phyloP scores from a whole-genome alignment of 164 flowering plant genomes.

The Nymphaea colorata region DNA sequence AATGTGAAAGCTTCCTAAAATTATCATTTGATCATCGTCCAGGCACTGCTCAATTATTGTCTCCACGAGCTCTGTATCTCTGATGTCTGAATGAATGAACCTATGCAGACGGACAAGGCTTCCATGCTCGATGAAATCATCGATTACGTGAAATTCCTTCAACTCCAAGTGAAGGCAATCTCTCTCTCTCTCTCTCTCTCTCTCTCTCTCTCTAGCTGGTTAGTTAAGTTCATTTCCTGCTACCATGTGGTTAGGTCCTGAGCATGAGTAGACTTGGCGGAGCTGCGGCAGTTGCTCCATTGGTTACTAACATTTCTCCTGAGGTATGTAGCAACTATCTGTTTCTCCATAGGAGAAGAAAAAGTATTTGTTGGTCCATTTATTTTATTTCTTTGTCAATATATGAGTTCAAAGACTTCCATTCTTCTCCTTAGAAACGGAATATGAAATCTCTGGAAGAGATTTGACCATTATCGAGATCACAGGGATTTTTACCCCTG shows the following conservation, averaged over 20 bases:
- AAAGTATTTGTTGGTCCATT: not conserved
- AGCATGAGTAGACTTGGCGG: constrained; percentile 99
- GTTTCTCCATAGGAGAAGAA: not conserved
- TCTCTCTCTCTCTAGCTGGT: not conserved
- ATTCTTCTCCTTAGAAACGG: not conserved
- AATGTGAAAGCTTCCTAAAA: not conserved
- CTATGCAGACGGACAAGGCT: constrained; percentile 82
- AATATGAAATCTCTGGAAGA: not conserved
- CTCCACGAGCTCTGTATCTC: not conserved
- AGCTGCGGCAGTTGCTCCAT: constrained; percentile 84
- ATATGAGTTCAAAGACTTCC: not conserved
- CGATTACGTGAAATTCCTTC: constrained; percentile 96
- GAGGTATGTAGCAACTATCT: constrained; percentile 24
- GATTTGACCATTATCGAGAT: no score
- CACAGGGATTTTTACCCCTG: no score
- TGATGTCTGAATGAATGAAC: constrained; percentile 24
- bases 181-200: constrained; percentile 3
- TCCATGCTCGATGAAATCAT: constrained; percentile 99
- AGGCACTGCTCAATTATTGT: not conserved
- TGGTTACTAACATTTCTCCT: constrained; percentile 58
- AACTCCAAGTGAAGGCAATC: constrained; percentile 95
- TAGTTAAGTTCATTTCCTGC: not conserved
- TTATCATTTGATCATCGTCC: not conserved
- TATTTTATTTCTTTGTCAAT: not conserved
- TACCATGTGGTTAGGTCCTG: constrained; percentile 39